Evolutionary conservation across 1,139 yeast genomes (phyloP), one percentile per base, ranked within the genome.

Genomic region (Taphrina deformans): DNA sequence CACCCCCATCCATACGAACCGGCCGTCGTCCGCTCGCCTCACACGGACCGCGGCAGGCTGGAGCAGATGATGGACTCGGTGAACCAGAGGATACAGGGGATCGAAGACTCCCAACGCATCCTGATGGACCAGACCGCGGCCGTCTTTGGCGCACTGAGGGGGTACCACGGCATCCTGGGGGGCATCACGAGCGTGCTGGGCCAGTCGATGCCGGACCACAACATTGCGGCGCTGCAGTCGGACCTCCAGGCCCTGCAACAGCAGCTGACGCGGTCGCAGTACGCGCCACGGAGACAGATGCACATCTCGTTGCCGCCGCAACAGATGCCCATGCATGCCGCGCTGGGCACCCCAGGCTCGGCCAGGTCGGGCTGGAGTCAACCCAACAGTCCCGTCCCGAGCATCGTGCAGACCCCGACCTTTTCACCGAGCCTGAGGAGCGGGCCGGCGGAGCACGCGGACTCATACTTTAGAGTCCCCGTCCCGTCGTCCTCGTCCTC

Each of bases 71-170:
- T 38, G 12, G 46, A 38, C 2, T 21, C 45, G 10, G 21, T 53
- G 7, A 38, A 38, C 9, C 50, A 48, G 56, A 48, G 63, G 29
- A 50, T 59, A 14, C 27, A 40, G 6, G 55, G 56, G 26, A 48
- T 59, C 26, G 63, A 59, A 27, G 63, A 51, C 29, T 48, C 56
- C 18, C 63, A 59, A 27, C 55, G 63, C 12, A 48, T 59, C 29
- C 56, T 50, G 56, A 59, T 59, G 63, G 63, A 59, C n/a, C 63
- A 59, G 44, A 50, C 55, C 3, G 10, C 55, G 14, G 45, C 38
- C 31, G 55, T 59, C 38, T 59, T 59, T 27, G 35, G 41, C 1
- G 50, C 56, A 7, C 50, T 59, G 41, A 40, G 63, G 14, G 45
- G 48, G 7, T 59, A 59, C 45, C 63, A 59, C 29, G 55, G 46